Evolutionary conservation across 2,329 filamentous ascomycete genomes (phyloP).

Genomic region (Scedosporium apiospermum): DNA sequence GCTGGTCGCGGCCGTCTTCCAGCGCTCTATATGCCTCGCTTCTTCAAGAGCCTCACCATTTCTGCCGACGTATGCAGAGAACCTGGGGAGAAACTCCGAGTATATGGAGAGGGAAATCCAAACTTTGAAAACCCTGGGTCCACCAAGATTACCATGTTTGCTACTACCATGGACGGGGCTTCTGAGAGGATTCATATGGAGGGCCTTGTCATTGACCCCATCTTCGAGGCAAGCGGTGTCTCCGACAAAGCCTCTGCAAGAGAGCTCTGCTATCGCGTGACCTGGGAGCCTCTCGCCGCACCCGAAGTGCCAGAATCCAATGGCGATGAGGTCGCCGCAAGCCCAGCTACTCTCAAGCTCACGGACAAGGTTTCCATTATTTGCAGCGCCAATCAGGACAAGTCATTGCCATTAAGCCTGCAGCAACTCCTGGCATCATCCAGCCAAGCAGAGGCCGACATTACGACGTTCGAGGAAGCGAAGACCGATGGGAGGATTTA

Average conservation of each 20-base stretch:
- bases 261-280: conserved; percentile 31
- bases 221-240: conserved; percentile 17
- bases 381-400: not conserved
- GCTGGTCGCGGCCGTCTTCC: conserved; percentile 20
- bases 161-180: conserved; percentile 15
- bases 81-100: conserved; percentile 18
- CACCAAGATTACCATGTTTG: conserved; percentile 24
- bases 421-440: not conserved
- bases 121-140: conserved; percentile 15
- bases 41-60: conserved; percentile 22
- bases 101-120: conserved; percentile 16
- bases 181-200: conserved; percentile 24
- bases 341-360: not conserved
- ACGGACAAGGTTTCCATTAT: not conserved
- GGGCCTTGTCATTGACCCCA: conserved; percentile 9
- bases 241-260: conserved; percentile 8
- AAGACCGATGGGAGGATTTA: conserved; percentile 10
- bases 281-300: conserved; percentile 29
- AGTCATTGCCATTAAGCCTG: not conserved
- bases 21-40: conserved; percentile 26
- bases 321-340: not conserved
- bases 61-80: conserved; percentile 14
- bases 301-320: not conserved
- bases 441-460: not conserved
- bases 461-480: not conserved